These are phyloP conservation scores for Davidsoniella eucalypti DNA, from an alignment of 2,329 filamentous ascomycete genomes.

Conservation along the genomic window DNA sequence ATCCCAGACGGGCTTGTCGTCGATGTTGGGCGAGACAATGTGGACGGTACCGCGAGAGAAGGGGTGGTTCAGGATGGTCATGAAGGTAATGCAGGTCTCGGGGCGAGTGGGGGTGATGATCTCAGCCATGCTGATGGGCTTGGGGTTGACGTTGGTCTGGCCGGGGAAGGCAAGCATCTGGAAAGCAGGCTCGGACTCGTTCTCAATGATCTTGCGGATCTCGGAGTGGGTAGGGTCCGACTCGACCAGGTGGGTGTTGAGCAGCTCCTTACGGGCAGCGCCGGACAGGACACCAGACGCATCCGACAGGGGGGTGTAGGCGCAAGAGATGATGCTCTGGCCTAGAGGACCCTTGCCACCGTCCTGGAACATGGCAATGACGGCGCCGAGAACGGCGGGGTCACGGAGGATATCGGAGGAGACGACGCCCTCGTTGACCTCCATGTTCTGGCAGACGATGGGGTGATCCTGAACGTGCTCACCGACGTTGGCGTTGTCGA, in stretches of 20 bases:
- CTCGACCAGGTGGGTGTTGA: constrained; percentile 14
- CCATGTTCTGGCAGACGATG: constrained; percentile 22
- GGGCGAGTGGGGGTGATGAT: constrained; percentile 19
- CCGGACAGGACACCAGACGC: constrained; percentile 16
- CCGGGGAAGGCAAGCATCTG: constrained; percentile 21
- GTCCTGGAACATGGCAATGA: constrained; percentile 22
- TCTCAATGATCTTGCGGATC: constrained; percentile 18
- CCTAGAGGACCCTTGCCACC: constrained; percentile 21
- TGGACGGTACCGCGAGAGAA: constrained; percentile 44
- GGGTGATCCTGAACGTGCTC: constrained; percentile 39
- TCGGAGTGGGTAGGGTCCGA: constrained; percentile 15
- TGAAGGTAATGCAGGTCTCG: constrained; percentile 32
- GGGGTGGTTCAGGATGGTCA: constrained; percentile 42
- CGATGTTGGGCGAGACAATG: constrained; percentile 28
- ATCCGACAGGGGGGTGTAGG: constrained; percentile 22
- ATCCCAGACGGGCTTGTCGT: constrained; percentile 32
- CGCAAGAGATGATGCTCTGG: constrained; percentile 23
- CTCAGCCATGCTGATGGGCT: constrained; percentile 15
- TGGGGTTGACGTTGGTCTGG: constrained; percentile 18
- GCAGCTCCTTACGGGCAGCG: constrained; percentile 16
- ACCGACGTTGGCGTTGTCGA: constrained; percentile 39
- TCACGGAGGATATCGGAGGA: constrained; percentile 21
- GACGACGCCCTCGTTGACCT: constrained; percentile 22
- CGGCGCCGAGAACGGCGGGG: constrained; percentile 18
- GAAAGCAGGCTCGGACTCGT: constrained; percentile 18